Evolutionary conservation across 2,329 filamentous ascomycete species (phyloP).

Genomic region (Colletotrichum navitas): DNA sequence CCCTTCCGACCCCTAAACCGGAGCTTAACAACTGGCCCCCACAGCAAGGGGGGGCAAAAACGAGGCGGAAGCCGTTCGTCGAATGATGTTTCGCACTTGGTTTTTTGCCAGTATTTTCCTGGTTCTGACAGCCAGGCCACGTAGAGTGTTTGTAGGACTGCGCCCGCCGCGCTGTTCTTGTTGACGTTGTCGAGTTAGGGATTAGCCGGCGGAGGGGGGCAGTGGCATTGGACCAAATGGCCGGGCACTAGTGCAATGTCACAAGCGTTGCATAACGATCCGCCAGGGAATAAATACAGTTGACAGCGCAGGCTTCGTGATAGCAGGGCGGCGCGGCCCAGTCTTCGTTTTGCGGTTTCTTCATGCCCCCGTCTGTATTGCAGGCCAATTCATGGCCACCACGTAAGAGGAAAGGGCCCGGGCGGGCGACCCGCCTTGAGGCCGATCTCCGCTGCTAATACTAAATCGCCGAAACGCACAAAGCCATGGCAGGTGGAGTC

Average conservation of each 20-base stretch:
- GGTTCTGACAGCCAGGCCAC: neutral
- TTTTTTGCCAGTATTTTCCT: neutral
- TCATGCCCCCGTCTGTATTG: neutral
- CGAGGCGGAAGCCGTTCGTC: neutral
- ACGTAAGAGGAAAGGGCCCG: slow-evolving; percentile 8
- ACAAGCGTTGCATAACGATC: neutral
- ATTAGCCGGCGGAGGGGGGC: neutral
- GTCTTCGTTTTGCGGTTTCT: neutral
- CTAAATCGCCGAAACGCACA: neutral
- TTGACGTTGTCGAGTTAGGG: neutral
- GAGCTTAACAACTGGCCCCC: slow-evolving; percentile 3
- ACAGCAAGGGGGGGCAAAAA: neutral
- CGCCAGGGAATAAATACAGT: neutral
- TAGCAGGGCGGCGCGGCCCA: neutral
- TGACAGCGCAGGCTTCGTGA: neutral
- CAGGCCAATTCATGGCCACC: neutral
- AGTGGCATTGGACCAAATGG: neutral
- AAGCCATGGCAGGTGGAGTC: neutral
- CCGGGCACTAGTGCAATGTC: neutral
- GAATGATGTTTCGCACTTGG: neutral
- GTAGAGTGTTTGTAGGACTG: neutral
- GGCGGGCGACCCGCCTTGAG: neutral
- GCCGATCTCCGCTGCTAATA: slow-evolving; percentile 1
- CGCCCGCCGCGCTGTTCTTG: neutral
- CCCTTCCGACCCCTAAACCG: neutral